These are phyloP conservation scores for Filosporella fistucella DNA, from an alignment of 495 filamentous ascomycete species.

Conservation along the genomic window DNA sequence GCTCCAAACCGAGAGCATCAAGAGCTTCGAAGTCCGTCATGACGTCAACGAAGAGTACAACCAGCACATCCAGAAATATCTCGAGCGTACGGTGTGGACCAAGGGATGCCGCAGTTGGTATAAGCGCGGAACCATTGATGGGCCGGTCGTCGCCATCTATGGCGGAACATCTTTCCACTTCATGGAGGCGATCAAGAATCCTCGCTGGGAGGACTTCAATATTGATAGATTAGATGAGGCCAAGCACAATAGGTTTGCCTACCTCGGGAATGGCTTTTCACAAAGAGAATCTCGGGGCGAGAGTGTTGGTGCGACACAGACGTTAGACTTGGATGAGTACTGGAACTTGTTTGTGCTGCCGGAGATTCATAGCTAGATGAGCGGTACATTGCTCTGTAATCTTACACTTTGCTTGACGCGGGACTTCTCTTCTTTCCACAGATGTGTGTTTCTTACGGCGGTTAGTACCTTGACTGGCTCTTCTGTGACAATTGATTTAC, in stretches of 20 bases:
- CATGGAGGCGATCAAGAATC: background rate
- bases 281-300: background rate
- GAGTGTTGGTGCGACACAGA: background rate
- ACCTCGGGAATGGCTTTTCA: conserved; percentile 4
- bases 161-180: background rate
- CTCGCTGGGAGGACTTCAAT: background rate
- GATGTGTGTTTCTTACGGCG: too few relatives aligned
- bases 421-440: too few relatives aligned
- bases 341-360: background rate
- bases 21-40: background rate
- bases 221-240: background rate
- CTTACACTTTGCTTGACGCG: too few relatives aligned
- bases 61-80: background rate
- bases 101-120: background rate
- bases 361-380: background rate
- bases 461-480: too few relatives aligned
- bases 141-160: background rate
- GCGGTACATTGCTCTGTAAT: too few relatives aligned
- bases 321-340: background rate
- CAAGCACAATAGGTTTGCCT: conserved; percentile 2
- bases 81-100: background rate
- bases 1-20: background rate
- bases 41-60: background rate
- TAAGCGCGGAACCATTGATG: background rate
- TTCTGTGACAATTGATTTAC: too few relatives aligned